Evolutionary conservation across 1,284 basidiomycete genomes (phyloP), one percentile per base, ranked within the genome.

Genomic region (Trametes pubescens): DNA sequence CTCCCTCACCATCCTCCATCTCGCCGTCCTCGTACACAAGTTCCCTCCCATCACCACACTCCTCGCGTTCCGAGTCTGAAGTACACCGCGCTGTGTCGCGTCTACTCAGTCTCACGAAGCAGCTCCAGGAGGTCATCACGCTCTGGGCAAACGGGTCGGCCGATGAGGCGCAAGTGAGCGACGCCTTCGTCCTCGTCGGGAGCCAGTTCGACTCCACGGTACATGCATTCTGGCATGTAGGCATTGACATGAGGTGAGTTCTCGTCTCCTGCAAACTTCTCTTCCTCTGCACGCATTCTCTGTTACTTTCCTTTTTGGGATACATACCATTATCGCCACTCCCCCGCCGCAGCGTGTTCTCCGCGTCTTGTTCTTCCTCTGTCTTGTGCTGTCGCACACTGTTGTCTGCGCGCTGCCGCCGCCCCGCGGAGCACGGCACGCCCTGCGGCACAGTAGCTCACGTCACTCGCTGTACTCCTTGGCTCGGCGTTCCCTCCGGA

Each of bases 101-200:
- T 57, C 85, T 99, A 37, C 86, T 99, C 22, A 86, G 92, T 2
- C 89, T 94, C 40, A 98, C 95, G 29, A 95, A 94, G 74, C 86
- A 90, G 71, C 86, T 99, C 21, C 90, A 98, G 69, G 90, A 94
- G 56, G 81, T 88, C 0, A 84, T 99, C 53, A 86, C 84, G 24
- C 84, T 87, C 63, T 98, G 95, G 95, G 86, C 90, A 51, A 72
- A 82, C 2, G 82, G 86, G 1, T 80, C 86, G 40, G 87, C 91
- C 4, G 82, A 86, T 4, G 94, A 97, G 68, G 82, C 81, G 21
- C 82, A 95, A 74, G 95, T 99, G 69, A 96, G 93, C 80, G 91
- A 97, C 76, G 87, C 95, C 61, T 99, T 96, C 75, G 94, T 99
- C 59, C 86, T 89, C 66, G 86, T 99, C n/a, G 96, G 95, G 40